Percentiles rank a stretch among this genome's conserved stretches.
These are phyloP conservation scores for Spathaspora passalidarum DNA, from an alignment of 805 yeast species.

Conservation along the genomic window DNA sequence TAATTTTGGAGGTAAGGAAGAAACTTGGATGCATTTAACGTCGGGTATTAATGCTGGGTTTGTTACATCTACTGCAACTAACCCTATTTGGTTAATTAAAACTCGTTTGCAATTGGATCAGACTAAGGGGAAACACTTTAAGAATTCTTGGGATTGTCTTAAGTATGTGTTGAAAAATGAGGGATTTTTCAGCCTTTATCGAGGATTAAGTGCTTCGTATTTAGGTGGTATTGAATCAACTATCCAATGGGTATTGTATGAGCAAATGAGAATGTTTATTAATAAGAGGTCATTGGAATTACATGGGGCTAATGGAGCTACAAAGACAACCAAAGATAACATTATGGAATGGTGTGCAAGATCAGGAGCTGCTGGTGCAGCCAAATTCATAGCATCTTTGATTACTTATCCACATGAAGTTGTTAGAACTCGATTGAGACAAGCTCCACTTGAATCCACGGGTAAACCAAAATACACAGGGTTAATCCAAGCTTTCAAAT, in stretches of 20 bases:
- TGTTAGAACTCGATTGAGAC: constrained; percentile 91
- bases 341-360: constrained; percentile 90
- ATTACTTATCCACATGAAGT: constrained; percentile 98
- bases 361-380: constrained; percentile 96
- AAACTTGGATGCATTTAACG: constrained; percentile 77
- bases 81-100: constrained; percentile 96
- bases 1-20: constrained; percentile 62
- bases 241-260: constrained; percentile 94
- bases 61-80: constrained; percentile 92
- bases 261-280: constrained; percentile 82
- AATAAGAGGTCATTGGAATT: constrained; percentile 42
- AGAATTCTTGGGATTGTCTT: constrained; percentile 83
- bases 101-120: constrained; percentile 92
- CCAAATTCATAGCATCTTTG: constrained; percentile 88
- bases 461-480: constrained; percentile 90
- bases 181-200: constrained; percentile 77
- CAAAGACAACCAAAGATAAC: constrained; percentile 52
- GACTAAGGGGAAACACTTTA: constrained; percentile 62
- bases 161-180: constrained; percentile 66
- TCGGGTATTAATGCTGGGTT: constrained; percentile 92
- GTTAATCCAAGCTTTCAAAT: constrained; percentile 76
- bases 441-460: constrained; percentile 73
- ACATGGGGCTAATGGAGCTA: constrained; percentile 26
- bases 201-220: constrained; percentile 92
- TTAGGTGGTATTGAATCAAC: constrained; percentile 92